phyloP scores from a whole-genome alignment of 805 yeast genomes.

The Sugiyamaella mastotermitis region DNA sequence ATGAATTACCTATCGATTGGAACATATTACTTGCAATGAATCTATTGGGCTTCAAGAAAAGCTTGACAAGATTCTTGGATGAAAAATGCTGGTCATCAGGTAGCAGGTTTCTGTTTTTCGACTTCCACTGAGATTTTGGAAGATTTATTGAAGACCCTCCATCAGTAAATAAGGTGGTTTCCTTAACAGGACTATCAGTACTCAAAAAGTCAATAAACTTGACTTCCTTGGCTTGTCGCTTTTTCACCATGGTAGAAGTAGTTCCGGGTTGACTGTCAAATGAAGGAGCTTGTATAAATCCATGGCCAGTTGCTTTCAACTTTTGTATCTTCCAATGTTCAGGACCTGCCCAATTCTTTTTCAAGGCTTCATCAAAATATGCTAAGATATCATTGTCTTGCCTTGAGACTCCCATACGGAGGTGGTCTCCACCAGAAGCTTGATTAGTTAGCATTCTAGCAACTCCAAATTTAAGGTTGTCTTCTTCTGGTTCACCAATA shows the following conservation, averaged over 20 bases:
- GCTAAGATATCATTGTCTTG: slow-evolving; percentile 56
- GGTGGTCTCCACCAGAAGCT: background rate
- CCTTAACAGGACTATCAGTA: slow-evolving; percentile 34
- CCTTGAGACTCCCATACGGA: background rate
- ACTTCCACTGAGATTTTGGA: slow-evolving; percentile 37
- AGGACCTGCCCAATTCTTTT: slow-evolving; percentile 81
- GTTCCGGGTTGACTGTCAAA: background rate
- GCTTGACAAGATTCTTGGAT: slow-evolving; percentile 57
- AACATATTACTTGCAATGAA: slow-evolving; percentile 7
- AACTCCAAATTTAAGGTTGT: slow-evolving; percentile 9
- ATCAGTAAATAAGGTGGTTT: slow-evolving; percentile 36
- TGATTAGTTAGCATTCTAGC: background rate
- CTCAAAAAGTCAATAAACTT: slow-evolving; percentile 40
- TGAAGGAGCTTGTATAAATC: slow-evolving; percentile 1
- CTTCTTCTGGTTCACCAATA: slow-evolving; percentile 5
- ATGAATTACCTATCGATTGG: background rate
- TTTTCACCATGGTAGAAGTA: slow-evolving; percentile 6
- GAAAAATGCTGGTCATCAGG: slow-evolving; percentile 74
- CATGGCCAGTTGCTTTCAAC: slow-evolving; percentile 33
- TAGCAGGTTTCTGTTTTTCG: slow-evolving; percentile 43
- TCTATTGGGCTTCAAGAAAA: slow-evolving; percentile 59
- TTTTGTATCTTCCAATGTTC: slow-evolving; percentile 84
- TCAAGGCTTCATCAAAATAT: slow-evolving; percentile 70
- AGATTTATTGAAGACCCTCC: slow-evolving; percentile 36
- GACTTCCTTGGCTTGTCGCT: slow-evolving; percentile 27